phyloP scores from a whole-genome alignment of 495 filamentous ascomycete species.

The Annulohypoxylon moriforme region DNA sequence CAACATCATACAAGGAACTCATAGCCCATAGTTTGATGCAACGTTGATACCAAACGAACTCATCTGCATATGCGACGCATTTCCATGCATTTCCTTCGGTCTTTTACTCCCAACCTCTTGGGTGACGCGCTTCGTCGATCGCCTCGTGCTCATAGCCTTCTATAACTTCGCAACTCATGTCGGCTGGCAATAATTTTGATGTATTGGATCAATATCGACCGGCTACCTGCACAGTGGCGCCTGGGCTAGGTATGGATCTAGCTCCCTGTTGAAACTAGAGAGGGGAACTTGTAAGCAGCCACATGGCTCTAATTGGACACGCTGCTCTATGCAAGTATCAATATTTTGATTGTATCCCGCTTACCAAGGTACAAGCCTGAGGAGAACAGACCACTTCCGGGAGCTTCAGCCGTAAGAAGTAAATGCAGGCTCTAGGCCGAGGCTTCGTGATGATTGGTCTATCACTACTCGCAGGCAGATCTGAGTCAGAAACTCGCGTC shows the following conservation, averaged over 20 bases:
- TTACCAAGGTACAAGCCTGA: not conserved
- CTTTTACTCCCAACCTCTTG: not conserved
- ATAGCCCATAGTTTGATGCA: not conserved
- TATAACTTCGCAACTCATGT: not conserved
- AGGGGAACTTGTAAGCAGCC: constrained; percentile 8
- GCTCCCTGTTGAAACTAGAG: no score
- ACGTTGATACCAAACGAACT: not conserved
- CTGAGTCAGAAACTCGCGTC: not conserved
- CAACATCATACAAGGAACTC: no score
- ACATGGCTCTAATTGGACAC: constrained; percentile 19
- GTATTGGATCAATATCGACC: not conserved
- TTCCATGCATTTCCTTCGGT: not conserved
- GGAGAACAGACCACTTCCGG: constrained; percentile 4
- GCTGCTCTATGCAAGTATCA: constrained; percentile 11
- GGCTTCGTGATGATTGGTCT: not conserved
- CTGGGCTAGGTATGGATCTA: not conserved
- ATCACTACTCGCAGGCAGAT: not conserved
- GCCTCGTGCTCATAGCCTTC: not conserved
- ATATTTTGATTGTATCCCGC: constrained; percentile 15
- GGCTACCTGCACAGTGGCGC: not conserved
- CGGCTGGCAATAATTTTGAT: not conserved
- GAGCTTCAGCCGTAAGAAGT: constrained; percentile 9
- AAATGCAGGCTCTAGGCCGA: not conserved
- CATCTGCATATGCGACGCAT: not conserved
- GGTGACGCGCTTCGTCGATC: not conserved